Percentiles rank a stretch among this genome's conserved stretches.
These are phyloP conservation scores for Colletotrichum higginsianum DNA, from an alignment of 2,329 filamentous ascomycete species.

Conservation along the genomic window DNA sequence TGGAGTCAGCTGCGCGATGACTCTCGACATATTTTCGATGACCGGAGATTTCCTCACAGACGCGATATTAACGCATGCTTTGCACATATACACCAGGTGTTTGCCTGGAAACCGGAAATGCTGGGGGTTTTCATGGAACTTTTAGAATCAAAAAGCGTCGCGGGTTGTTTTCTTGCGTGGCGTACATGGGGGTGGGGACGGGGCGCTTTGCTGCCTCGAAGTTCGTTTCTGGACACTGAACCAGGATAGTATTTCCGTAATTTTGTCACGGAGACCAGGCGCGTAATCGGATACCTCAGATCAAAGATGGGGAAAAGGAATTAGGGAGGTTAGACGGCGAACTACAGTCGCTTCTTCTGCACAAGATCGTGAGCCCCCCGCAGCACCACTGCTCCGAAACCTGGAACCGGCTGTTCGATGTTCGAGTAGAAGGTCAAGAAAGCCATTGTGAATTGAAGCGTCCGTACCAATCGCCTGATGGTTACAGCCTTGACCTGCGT, in stretches of 20 bases:
- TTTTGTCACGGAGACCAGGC: slow-evolving; percentile 32
- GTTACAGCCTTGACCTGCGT: slow-evolving; percentile 5
- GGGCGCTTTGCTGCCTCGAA: slow-evolving; percentile 24
- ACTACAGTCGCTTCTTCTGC: slow-evolving; percentile 42
- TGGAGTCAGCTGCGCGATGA: not conserved
- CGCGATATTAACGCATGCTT: not conserved
- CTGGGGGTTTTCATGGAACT: not conserved
- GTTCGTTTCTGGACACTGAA: slow-evolving; percentile 41
- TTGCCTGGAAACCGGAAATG: slow-evolving; percentile 4
- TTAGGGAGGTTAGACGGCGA: slow-evolving; percentile 21
- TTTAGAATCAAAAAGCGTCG: slow-evolving; percentile 32
- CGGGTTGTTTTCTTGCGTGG: slow-evolving; percentile 36
- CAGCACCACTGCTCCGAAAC: slow-evolving; percentile 7
- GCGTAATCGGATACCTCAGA: slow-evolving; percentile 36
- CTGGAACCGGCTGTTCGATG: slow-evolving; percentile 23
- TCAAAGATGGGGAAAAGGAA: slow-evolving; percentile 19
- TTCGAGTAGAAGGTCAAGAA: slow-evolving; percentile 20
- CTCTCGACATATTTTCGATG: not conserved
- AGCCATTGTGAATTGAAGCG: slow-evolving; percentile 24
- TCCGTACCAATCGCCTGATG: slow-evolving; percentile 32
- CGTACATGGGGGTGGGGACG: slow-evolving; percentile 17
- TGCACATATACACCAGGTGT: not conserved
- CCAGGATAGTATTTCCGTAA: slow-evolving; percentile 31
- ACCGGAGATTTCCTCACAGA: not conserved
- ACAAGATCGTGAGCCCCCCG: slow-evolving; percentile 8